Evolutionary conservation across 1,284 basidiomycete genomes (phyloP), one percentile per base, ranked within the genome.

Genomic region (Naganishia albida): DNA sequence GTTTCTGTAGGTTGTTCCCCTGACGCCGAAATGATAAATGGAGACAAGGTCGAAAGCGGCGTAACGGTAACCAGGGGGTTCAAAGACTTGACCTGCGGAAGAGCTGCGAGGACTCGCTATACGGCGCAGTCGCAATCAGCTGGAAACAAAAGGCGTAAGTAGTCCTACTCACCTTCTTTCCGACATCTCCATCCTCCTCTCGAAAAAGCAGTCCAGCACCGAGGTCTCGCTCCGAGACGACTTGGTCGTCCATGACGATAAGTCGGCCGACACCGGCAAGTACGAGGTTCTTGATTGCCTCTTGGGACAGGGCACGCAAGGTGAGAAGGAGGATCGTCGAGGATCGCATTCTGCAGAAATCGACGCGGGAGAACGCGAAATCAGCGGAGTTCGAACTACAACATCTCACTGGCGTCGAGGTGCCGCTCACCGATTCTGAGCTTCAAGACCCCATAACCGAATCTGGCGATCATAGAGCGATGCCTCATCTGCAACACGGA

Each of bases 391-490:
- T 39, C 26, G 23, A 49, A 1, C 6, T 4, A 6, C 6, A 16
- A 28, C 46, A 42, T 43, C 20, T 20, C n/a, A 42, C 23, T 12
- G 38, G 26, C 6, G 18, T 12, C 2, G 28, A 28, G 28, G 44
- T 48, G 15, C 20, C 20, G 77, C 82, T 72, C 69, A 92, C 93
- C 88, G 85, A 79, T 95, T 93, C 78, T 99, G 95, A 30, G 96
- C 95, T 77, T 97, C 95, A 34, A 97, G 85, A 50, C 96, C 95
- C 95, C 95, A 99, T 67, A 98, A 81, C 30, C 96, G 86, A 81
- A 99, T 97, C 80, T 98, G 95, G 44, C 95, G 88, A 80, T 98
- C 95, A 77, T 99, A 98, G 34, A 97, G 80, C 6, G 88, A 88
- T 18, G 88, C 90, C 75, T 92, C 89, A 78, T 89, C 89, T 88